Evolutionary conservation across 2,329 filamentous ascomycete genomes (phyloP).

Genomic region (Aspergillus sp.): DNA sequence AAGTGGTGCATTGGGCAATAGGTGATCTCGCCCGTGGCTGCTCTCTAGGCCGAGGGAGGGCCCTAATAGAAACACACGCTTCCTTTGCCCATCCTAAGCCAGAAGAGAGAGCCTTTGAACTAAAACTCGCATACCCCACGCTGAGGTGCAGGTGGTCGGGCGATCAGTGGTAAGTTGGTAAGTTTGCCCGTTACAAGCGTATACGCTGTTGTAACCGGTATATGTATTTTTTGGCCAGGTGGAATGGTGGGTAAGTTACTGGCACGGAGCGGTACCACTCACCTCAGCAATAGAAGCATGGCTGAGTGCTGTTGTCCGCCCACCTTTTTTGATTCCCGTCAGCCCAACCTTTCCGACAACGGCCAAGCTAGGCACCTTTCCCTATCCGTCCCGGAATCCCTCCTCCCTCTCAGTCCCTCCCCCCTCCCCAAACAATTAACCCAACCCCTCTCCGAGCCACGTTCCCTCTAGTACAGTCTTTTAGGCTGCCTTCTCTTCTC

Average conservation of each 20-base stretch:
- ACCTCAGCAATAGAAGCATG: neutral
- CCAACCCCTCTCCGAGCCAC: constrained; percentile 7
- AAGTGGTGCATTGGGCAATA: constrained; percentile 17
- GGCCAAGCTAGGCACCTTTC: constrained; percentile 29
- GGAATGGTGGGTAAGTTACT: constrained; percentile 22
- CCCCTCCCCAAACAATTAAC: constrained; percentile 11
- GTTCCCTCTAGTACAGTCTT: neutral
- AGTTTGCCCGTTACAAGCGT: constrained; percentile 13
- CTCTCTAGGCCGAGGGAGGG: constrained; percentile 1
- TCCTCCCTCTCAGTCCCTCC: constrained; percentile 12
- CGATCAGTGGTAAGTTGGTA: constrained; percentile 19
- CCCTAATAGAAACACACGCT: constrained; percentile 9
- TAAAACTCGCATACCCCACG: constrained; percentile 26
- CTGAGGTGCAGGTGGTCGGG: constrained; percentile 17
- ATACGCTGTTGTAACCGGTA: constrained; percentile 13
- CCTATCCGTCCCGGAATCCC: constrained; percentile 23
- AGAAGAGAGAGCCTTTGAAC: neutral
- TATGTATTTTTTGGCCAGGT: constrained; percentile 23
- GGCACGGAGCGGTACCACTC: constrained; percentile 25
- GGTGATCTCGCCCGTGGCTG: constrained; percentile 7
- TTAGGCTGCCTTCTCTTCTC: neutral
- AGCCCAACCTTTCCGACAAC: constrained; percentile 32
- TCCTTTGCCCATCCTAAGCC: constrained; percentile 1
- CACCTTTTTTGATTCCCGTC: constrained; percentile 6
- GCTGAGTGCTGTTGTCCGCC: constrained; percentile 17